Evolutionary conservation across 1,284 basidiomycete species (phyloP).

Genomic region (Thecaphora frezii): DNA sequence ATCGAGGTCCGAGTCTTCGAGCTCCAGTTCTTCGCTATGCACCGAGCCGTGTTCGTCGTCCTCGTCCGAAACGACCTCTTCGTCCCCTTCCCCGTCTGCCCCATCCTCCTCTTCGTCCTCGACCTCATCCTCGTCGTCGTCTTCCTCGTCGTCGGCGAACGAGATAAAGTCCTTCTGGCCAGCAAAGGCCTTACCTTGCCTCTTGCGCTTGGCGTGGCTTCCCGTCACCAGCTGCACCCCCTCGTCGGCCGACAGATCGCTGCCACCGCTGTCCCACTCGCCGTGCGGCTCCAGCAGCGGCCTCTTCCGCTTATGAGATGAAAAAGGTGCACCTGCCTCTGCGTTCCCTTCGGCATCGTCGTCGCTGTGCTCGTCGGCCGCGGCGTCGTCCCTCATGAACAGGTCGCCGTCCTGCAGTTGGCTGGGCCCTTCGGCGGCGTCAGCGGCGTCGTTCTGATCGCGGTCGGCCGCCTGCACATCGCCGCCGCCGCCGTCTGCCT

Average conservation of each 20-base stretch:
- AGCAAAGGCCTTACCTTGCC: slow-evolving; percentile 34
- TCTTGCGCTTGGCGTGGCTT: slow-evolving; percentile 5
- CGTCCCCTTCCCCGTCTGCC: slow-evolving; percentile 7
- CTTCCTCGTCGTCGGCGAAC: slow-evolving; percentile 37
- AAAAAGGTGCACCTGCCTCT: not conserved
- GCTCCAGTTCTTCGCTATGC: slow-evolving; percentile 37
- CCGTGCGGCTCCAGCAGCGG: not conserved
- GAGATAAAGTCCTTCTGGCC: slow-evolving; percentile 51
- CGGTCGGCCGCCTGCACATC: slow-evolving; percentile 9
- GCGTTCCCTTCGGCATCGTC: slow-evolving; percentile 4
- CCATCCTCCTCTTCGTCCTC: slow-evolving; percentile 9
- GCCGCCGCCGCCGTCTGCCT: not conserved
- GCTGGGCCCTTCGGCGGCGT: too few species aligned
- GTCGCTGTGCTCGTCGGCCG: slow-evolving; percentile 8
- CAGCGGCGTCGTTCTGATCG: slow-evolving; percentile 3
- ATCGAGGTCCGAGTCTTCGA: slow-evolving; percentile 4
- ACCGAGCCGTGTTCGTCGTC: slow-evolving; percentile 18
- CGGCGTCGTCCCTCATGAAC: slow-evolving; percentile 46
- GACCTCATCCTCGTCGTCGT: slow-evolving; percentile 14
- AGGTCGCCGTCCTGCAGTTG: slow-evolving; percentile 25
- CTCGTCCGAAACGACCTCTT: slow-evolving; percentile 6
- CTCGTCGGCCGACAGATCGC: slow-evolving; percentile 6
- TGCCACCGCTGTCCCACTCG: not conserved
- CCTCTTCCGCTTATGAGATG: slow-evolving; percentile 3
- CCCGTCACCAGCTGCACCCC: slow-evolving; percentile 14